These are phyloP conservation scores for Talaromyces sp. DNA, from an alignment of 2,329 filamentous ascomycete species.

Conservation along the genomic window DNA sequence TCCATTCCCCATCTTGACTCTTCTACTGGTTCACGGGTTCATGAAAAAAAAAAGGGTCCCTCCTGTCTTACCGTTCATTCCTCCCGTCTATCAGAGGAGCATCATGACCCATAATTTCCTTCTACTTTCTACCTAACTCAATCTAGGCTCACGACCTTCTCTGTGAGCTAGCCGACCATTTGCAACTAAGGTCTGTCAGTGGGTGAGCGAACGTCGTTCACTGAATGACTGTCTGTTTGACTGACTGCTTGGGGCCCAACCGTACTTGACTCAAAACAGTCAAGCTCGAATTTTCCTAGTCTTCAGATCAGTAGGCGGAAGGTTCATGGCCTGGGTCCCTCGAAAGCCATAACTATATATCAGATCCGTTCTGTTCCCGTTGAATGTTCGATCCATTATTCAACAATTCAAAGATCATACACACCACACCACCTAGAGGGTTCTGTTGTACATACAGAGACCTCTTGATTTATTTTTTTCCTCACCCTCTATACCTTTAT, in stretches of 20 bases:
- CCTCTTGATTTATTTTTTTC: conserved; percentile 1
- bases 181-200: neutral
- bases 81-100: neutral
- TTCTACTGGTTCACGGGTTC: conserved; percentile 8
- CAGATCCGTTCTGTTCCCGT: conserved; percentile 19
- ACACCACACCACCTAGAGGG: neutral
- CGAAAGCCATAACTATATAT: conserved; percentile 14
- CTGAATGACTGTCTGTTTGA: neutral
- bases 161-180: neutral
- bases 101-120: neutral
- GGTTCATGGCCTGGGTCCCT: neutral
- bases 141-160: conserved; percentile 5
- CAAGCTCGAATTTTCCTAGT: conserved; percentile 6
- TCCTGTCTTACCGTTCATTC: neutral
- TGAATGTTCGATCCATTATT: conserved; percentile 4
- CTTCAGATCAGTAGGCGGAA: neutral
- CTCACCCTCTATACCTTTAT: neutral
- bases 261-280: conserved; percentile 8
- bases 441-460: neutral
- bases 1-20: neutral
- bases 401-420: conserved; percentile 4
- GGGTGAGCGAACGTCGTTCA: neutral
- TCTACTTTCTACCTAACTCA: conserved; percentile 7
- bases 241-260: conserved; percentile 7
- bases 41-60: neutral